Evolutionary conservation across 495 filamentous ascomycete genomes (phyloP).

Genomic region (Parathielavia appendiculata): DNA sequence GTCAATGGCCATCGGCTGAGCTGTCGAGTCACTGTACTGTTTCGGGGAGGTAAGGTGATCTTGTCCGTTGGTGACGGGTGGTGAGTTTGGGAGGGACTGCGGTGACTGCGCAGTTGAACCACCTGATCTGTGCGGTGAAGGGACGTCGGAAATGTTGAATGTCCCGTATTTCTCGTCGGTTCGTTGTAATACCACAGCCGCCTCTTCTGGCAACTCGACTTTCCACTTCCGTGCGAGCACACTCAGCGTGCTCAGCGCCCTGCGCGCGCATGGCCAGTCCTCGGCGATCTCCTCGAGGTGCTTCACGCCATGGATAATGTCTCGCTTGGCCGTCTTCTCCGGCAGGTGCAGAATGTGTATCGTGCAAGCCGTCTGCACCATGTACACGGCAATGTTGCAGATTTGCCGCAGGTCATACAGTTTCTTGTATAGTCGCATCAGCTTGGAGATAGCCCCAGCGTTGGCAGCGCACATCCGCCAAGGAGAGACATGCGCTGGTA

Average conservation of each 20-base stretch:
- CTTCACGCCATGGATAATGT: slow-evolving; percentile 84
- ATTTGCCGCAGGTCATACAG: slow-evolving; percentile 87
- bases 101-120: slow-evolving; percentile 26
- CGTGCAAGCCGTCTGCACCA: slow-evolving; percentile 86
- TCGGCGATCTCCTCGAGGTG: slow-evolving; percentile 95
- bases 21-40: slow-evolving; percentile 24
- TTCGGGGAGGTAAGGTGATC: slow-evolving; percentile 28
- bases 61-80: slow-evolving; percentile 14
- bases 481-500: slow-evolving; percentile 84
- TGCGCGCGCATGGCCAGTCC: slow-evolving; percentile 83
- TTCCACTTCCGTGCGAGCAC: slow-evolving; percentile 85
- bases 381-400: slow-evolving; percentile 93
- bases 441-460: slow-evolving; percentile 80
- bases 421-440: slow-evolving; percentile 88
- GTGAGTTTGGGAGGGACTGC: slow-evolving; percentile 24
- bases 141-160: slow-evolving; percentile 53
- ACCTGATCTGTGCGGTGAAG: slow-evolving; percentile 39
- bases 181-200: slow-evolving; percentile 63
- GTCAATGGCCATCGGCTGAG: slow-evolving; percentile 26
- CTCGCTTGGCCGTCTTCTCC: slow-evolving; percentile 79
- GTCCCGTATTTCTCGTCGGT: slow-evolving; percentile 51
- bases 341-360: slow-evolving; percentile 91
- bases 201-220: slow-evolving; percentile 80
- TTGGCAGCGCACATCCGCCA: slow-evolving; percentile 86
- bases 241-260: slow-evolving; percentile 79